These are phyloP conservation scores for Penicillium tannophilum DNA, from an alignment of 495 filamentous ascomycete species.

Conservation along the genomic window DNA sequence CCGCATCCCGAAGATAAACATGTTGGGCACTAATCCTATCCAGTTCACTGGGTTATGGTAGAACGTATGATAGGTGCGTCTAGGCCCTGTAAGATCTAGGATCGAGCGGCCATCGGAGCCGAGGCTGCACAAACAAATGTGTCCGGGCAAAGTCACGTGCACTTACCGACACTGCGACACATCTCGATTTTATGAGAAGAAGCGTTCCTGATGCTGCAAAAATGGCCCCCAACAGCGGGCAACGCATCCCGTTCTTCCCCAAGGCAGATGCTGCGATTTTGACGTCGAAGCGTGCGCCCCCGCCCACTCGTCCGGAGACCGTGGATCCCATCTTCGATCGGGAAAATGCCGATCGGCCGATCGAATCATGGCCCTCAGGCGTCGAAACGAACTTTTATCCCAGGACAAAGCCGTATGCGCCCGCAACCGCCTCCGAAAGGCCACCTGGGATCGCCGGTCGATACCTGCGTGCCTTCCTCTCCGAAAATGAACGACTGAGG, in stretches of 20 bases:
- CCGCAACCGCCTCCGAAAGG: constrained; percentile 1
- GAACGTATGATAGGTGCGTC: too few relatives aligned
- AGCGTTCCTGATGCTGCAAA: not conserved
- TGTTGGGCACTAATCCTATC: too few relatives aligned
- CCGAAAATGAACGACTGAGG: constrained; percentile 20
- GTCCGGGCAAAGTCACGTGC: too few relatives aligned
- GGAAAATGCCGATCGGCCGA: constrained; percentile 17
- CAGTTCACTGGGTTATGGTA: too few relatives aligned
- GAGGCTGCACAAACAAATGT: too few relatives aligned
- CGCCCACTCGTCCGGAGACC: constrained; percentile 8
- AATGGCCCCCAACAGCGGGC: not conserved
- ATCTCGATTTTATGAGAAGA: not conserved
- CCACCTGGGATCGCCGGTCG: constrained; percentile 1
- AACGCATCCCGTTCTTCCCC: constrained; percentile 13
- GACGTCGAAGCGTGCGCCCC: constrained; percentile 7
- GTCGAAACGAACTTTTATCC: constrained; percentile 12
- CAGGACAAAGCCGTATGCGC: constrained; percentile 1
- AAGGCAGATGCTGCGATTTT: constrained; percentile 18
- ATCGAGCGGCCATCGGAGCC: too few relatives aligned
- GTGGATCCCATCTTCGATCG: constrained; percentile 20
- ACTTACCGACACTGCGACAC: too few relatives aligned
- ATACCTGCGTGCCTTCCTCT: constrained; percentile 16
- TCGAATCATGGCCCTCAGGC: constrained; percentile 9
- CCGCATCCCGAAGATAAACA: too few relatives aligned
- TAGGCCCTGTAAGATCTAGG: too few relatives aligned